Evolutionary conservation across 2,329 filamentous ascomycete genomes (phyloP).

Genomic region (Talaromyces sp.): DNA sequence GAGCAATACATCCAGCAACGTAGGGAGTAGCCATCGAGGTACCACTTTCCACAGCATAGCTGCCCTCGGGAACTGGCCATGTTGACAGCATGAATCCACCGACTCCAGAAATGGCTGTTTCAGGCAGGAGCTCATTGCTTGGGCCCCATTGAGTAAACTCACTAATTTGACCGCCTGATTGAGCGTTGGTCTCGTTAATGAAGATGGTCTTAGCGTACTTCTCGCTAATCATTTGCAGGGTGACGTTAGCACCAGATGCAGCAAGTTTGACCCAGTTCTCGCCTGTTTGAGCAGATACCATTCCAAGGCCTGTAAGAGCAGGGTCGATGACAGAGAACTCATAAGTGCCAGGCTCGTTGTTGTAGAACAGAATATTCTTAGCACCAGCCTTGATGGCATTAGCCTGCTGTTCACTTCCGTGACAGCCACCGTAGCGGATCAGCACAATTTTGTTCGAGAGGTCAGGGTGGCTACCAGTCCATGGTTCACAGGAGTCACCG

Average conservation of each 20-base stretch:
- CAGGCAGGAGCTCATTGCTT: constrained; percentile 13
- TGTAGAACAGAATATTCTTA: constrained; percentile 65
- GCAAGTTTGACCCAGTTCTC: constrained; percentile 16
- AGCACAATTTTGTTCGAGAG: constrained; percentile 62
- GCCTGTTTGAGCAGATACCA: constrained; percentile 17
- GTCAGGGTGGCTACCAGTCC: constrained; percentile 53
- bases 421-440: constrained; percentile 61
- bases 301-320: constrained; percentile 14
- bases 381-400: constrained; percentile 60
- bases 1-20: constrained; percentile 51
- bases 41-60: constrained; percentile 57
- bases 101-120: constrained; percentile 9
- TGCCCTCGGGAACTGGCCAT: constrained; percentile 49
- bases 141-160: constrained; percentile 24
- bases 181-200: constrained; percentile 16
- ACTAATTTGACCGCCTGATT: constrained; percentile 21
- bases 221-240: constrained; percentile 17
- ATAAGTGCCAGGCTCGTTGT: constrained; percentile 40
- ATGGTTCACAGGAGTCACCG: constrained; percentile 55
- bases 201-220: constrained; percentile 11
- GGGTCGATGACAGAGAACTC: constrained; percentile 3
- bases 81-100: constrained; percentile 57
- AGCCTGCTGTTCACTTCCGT: constrained; percentile 56
- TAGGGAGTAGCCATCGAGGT: constrained; percentile 65
- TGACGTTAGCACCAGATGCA: constrained; percentile 12